phyloP scores from a whole-genome alignment of 2,329 filamentous ascomycete genomes.

The Xylariales sp. region DNA sequence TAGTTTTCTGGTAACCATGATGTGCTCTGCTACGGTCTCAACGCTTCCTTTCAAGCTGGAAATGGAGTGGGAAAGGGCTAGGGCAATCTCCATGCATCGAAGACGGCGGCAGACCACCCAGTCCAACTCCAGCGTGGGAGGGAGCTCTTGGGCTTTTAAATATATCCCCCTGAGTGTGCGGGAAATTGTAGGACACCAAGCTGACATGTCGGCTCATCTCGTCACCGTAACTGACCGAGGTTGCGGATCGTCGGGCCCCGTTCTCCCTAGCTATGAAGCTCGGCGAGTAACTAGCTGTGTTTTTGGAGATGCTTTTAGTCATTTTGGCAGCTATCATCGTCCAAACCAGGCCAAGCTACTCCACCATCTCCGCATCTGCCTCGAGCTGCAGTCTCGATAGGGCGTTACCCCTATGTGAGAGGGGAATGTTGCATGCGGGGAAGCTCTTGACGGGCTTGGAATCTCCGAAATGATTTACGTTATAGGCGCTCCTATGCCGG shows the following conservation, averaged over 20 bases:
- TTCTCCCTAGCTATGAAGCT: constrained; percentile 21
- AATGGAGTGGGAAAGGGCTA: not conserved
- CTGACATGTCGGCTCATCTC: constrained; percentile 34
- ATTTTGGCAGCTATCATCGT: constrained; percentile 16
- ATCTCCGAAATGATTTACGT: constrained; percentile 19
- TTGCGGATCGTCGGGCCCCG: constrained; percentile 23
- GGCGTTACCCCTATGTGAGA: constrained; percentile 22
- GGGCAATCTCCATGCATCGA: constrained; percentile 2
- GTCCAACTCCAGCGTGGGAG: too few relatives aligned
- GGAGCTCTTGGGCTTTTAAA: constrained; percentile 14
- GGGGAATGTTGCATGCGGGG: constrained; percentile 33
- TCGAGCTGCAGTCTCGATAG: constrained; percentile 1
- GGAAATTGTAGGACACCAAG: constrained; percentile 20
- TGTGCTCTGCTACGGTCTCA: constrained; percentile 17
- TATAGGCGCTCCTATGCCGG: constrained; percentile 14
- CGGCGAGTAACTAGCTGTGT: constrained; percentile 1
- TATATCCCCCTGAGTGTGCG: constrained; percentile 17
- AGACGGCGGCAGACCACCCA: constrained; percentile 1
- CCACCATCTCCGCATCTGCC: constrained; percentile 39
- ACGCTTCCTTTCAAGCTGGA: constrained; percentile 6
- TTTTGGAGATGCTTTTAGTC: constrained; percentile 20
- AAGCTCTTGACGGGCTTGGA: constrained; percentile 20
- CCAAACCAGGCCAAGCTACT: constrained; percentile 29
- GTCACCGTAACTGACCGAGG: constrained; percentile 24
- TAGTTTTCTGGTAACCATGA: constrained; percentile 34